Evolutionary conservation across 371 early-diverging fungal genomes (phyloP).

Genomic region (Amoeboaphelidium protococcarum): DNA sequence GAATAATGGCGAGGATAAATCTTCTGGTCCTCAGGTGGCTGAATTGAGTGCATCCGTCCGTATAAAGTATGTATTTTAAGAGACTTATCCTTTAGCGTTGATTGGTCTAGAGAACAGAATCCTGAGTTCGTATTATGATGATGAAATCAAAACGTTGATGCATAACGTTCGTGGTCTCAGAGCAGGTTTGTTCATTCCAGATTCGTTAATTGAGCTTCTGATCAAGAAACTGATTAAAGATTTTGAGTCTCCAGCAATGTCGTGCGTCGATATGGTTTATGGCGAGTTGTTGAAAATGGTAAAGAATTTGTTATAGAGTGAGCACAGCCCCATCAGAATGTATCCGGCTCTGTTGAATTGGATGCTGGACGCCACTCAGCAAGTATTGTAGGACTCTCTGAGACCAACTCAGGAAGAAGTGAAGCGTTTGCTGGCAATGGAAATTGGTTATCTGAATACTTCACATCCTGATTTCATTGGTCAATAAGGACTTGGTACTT

Average conservation of each 20-base stretch:
- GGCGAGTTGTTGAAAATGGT: slow-evolving; percentile 54
- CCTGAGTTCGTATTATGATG: slow-evolving; percentile 36
- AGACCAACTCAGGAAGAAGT: slow-evolving; percentile 14
- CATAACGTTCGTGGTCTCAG: slow-evolving; percentile 68
- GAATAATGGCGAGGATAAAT: not conserved
- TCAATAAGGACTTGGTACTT: slow-evolving; percentile 20
- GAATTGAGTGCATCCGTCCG: not conserved
- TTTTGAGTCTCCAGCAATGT: slow-evolving; percentile 49
- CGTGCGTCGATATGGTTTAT: slow-evolving; percentile 59
- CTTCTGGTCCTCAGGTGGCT: no score
- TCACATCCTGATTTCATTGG: slow-evolving; percentile 75
- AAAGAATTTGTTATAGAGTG: not conserved
- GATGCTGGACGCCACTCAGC: not conserved
- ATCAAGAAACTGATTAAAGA: slow-evolving; percentile 52
- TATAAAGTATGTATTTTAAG: not conserved
- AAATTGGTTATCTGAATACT: slow-evolving; percentile 70
- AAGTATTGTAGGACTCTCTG: not conserved
- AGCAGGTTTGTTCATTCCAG: slow-evolving; percentile 63
- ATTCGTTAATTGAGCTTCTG: slow-evolving; percentile 59
- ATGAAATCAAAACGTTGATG: slow-evolving; percentile 62
- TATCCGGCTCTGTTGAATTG: not conserved
- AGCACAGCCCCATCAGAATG: not conserved
- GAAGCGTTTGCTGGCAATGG: slow-evolving; percentile 49
- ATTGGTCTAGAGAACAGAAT: slow-evolving; percentile 16
- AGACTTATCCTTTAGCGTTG: not conserved